A percentile compares a stretch with the other conserved stretches of the same genome.
Evolutionary conservation across 2,329 filamentous ascomycete genomes (phyloP).

Genomic region (Penicillium sp.): DNA sequence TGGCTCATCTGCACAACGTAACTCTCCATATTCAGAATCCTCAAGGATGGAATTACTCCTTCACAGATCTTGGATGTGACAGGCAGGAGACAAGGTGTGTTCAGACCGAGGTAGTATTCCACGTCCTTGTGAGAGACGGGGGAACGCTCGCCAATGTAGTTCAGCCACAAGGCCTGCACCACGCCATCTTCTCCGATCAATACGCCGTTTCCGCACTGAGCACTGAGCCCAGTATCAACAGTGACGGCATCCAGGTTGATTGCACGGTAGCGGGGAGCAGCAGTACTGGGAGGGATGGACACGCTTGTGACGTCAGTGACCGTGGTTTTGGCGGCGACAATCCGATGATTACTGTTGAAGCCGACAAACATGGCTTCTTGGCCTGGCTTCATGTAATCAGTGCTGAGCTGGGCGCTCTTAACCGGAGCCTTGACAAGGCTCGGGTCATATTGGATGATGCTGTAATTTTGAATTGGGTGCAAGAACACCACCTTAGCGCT

Average conservation of each 20-base stretch:
- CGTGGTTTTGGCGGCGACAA: slow-evolving; percentile 89
- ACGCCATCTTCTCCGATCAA: slow-evolving; percentile 86
- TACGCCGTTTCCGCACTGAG: slow-evolving; percentile 91
- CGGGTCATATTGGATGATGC: slow-evolving; percentile 92
- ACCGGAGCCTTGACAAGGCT: slow-evolving; percentile 91
- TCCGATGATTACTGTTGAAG: slow-evolving; percentile 93
- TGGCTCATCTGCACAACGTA: slow-evolving; percentile 96
- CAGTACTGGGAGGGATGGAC: slow-evolving; percentile 88
- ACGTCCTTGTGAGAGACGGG: slow-evolving; percentile 80
- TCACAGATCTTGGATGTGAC: slow-evolving; percentile 84
- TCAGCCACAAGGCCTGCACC: slow-evolving; percentile 94
- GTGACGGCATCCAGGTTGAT: slow-evolving; percentile 97
- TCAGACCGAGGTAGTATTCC: slow-evolving; percentile 92
- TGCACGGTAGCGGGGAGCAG: slow-evolving; percentile 88
- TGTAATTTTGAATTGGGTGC: slow-evolving; percentile 95
- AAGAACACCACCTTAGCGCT: slow-evolving; percentile 93
- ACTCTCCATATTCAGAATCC: slow-evolving; percentile 92
- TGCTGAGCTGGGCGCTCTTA: slow-evolving; percentile 80
- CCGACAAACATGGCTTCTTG: slow-evolving; percentile 95
- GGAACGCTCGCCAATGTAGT: slow-evolving; percentile 88
- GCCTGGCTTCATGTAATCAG: slow-evolving; percentile 82
- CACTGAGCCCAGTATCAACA: slow-evolving; percentile 87
- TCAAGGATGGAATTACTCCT: slow-evolving; percentile 75
- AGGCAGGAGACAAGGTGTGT: slow-evolving; percentile 82
- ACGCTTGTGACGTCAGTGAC: slow-evolving; percentile 98